These are phyloP conservation scores for Lactifluus rugatus DNA, from an alignment of 768 basidiomycete species.

Conservation along the genomic window DNA sequence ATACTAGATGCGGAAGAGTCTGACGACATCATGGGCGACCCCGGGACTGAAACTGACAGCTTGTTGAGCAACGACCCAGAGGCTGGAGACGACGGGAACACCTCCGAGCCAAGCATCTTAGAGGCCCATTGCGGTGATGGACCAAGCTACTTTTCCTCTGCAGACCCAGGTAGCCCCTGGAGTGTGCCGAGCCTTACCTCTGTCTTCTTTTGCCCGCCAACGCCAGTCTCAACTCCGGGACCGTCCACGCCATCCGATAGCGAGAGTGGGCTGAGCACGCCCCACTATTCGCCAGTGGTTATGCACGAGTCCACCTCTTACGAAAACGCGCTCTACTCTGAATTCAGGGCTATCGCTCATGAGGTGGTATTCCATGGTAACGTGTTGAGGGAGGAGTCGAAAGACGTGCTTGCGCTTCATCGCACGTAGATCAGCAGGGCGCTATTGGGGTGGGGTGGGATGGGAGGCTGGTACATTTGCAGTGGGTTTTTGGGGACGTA, in stretches of 20 bases:
- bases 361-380: background rate
- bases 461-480: background rate
- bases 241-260: background rate
- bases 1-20: background rate
- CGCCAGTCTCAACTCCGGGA: background rate
- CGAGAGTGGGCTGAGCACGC: background rate
- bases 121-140: background rate
- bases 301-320: conserved; percentile 2
- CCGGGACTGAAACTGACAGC: background rate
- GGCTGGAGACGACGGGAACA: background rate
- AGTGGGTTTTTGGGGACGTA: background rate
- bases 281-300: background rate
- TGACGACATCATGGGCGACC: background rate
- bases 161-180: background rate
- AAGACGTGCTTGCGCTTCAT: background rate
- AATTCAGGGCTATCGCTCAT: conserved; percentile 1
- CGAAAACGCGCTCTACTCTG: background rate
- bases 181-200: background rate
- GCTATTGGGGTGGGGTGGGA: background rate
- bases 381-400: background rate
- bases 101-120: background rate
- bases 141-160: background rate
- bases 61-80: background rate
- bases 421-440: background rate
- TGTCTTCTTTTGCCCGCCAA: background rate